phyloP scores from a whole-genome alignment of 169 alveolate genomes.

The Besnoitia besnoiti region DNA sequence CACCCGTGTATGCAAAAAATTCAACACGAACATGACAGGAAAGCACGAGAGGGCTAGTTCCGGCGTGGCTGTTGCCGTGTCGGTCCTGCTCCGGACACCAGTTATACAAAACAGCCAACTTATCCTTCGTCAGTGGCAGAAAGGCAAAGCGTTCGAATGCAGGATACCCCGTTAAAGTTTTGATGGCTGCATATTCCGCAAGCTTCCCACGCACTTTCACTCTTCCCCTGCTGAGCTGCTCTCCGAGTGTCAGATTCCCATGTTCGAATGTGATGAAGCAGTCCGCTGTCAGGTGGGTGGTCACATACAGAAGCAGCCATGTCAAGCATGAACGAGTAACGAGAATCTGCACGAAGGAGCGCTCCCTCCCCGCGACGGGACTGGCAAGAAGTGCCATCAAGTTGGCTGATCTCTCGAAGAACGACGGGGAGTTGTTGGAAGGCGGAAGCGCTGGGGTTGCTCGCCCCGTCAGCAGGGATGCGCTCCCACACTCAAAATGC shows the following conservation, averaged over 20 bases:
- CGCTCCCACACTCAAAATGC: too few relatives aligned
- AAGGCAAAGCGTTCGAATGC: slow-evolving; percentile 13
- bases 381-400: too few relatives aligned
- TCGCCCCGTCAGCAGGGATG: too few relatives aligned
- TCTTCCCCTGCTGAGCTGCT: slow-evolving; percentile 4
- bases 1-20: not conserved
- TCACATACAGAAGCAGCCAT: not conserved
- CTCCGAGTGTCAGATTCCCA: not conserved
- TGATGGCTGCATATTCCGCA: not conserved
- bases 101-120: slow-evolving; percentile 15
- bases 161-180: not conserved
- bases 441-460: too few relatives aligned
- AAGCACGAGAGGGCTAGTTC: not conserved
- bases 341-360: not conserved
- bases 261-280: not conserved
- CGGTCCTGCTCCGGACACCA: slow-evolving; percentile 43
- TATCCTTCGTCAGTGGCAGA: not conserved
- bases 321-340: not conserved
- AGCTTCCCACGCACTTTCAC: not conserved
- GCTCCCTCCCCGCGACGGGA: not conserved
- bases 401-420: too few relatives aligned
- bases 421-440: too few relatives aligned
- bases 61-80: not conserved
- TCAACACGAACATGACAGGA: not conserved
- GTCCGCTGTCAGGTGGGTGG: not conserved